Evolutionary conservation across 768 basidiomycete species (phyloP).

Genomic region (Pholiota molesta): DNA sequence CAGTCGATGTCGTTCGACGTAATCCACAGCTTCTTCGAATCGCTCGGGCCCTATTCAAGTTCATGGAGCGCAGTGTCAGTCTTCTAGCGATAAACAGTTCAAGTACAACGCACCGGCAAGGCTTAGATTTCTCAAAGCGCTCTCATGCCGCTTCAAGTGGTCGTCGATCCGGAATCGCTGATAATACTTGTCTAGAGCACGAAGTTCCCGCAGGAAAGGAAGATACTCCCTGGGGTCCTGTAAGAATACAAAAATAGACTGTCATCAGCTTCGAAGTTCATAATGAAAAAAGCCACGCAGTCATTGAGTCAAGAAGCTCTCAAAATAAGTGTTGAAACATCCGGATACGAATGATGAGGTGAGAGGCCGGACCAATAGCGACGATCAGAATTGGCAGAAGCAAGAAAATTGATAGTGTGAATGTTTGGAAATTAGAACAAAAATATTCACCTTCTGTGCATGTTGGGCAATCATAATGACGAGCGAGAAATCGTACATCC

Average conservation of each 20-base stretch:
- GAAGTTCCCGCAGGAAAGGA: constrained; percentile 91
- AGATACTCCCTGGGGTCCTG: constrained; percentile 98
- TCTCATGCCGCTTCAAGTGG: constrained; percentile 75
- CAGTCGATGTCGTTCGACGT: constrained; percentile 78
- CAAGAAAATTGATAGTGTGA: not conserved
- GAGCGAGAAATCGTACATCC: constrained; percentile 98
- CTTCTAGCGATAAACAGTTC: not conserved
- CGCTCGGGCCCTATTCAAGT: constrained; percentile 54
- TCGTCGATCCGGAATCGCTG: constrained; percentile 94
- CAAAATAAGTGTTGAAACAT: not conserved
- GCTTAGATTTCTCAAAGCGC: constrained; percentile 74
- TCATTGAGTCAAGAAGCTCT: not conserved
- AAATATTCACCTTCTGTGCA: constrained; percentile 78
- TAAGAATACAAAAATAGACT: constrained; percentile 11
- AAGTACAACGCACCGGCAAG: constrained; percentile 58
- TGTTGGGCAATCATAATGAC: constrained; percentile 97
- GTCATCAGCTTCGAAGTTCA: not conserved
- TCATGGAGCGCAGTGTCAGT: not conserved
- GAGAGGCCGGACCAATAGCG: not conserved
- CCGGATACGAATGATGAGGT: too few species aligned
- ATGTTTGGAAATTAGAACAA: not conserved
- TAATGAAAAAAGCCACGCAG: not conserved
- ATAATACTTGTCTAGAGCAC: constrained; percentile 76
- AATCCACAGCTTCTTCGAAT: constrained; percentile 81
- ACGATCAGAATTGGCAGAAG: not conserved